Base-by-base conservation (phyloP, 495 filamentous ascomycete species). In the Hyaloscypha bicolor region DNA sequence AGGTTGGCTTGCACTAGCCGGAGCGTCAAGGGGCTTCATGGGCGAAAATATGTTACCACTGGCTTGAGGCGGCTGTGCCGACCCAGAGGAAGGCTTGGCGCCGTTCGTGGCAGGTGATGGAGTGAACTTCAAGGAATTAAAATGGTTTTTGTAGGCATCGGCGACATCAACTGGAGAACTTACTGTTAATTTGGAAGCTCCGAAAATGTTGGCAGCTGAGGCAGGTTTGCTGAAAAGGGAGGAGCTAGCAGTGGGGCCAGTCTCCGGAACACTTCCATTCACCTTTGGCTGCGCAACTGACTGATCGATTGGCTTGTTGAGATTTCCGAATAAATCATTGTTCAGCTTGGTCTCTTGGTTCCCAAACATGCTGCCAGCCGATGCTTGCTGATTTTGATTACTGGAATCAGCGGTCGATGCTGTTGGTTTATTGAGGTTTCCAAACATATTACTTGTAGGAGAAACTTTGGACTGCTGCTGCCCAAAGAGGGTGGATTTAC, bases 271-370 rank as follows among this genome's bases (percentile, higher is more conserved):
- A 21, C n/a, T 65, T 31, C 60, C 35, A 32, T 63, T 70, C 11
- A 39, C 19, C 14, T 70, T 66, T 8, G 63, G 64, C 31, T 66
- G 35, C 6, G 53, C 25, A n/a, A 63, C 32, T 16, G 51, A 53
- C 14, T 55, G 30, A 22, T 66, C 63, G 35, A 70, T 62, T 48
- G 68, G 63, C 42, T 70, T 66, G 32, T 70, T 70, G 48, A 70
- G 57, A 60, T 57, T 58, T 45, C 64, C 63, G 25, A 70, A 66
- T 14, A 66, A 22, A 9, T 63, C 55, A 9, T 55, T 62, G 14
- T 35, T 22, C 21, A 42, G 3, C 8, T 33, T 66, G 29, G 39
- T 8, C 45, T 61, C 35, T 53, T 56, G 8, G 53, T 30, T 56
- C 9, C 22, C 29, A 14, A 12, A 25, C 1, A n/a, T 5, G 29